A percentile compares a stretch with the other conserved stretches of the same genome.
Evolutionary conservation across 345 rosid species (phyloP).

Genomic region (Lepidium aucheri): DNA sequence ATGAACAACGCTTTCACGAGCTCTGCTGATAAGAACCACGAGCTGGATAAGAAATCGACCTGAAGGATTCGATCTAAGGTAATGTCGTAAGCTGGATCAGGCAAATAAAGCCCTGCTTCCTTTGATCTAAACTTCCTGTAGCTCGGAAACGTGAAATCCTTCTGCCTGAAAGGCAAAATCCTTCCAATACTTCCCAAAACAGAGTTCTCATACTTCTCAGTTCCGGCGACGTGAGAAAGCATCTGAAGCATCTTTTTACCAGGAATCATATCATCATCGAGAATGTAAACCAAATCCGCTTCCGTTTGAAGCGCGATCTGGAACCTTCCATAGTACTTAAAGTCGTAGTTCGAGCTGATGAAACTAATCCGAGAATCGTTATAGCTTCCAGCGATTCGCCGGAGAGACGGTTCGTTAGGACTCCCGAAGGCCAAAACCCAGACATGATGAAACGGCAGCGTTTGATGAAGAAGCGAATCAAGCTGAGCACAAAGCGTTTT

Average conservation of each 20-base stretch:
- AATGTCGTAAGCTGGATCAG: constrained; percentile 95
- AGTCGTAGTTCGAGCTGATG: constrained; percentile 84
- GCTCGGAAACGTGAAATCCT: constrained; percentile 94
- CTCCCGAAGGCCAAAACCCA: constrained; percentile 95
- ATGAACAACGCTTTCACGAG: constrained; percentile 83
- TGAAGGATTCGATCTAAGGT: constrained; percentile 73
- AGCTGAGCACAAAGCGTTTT: constrained; percentile 91
- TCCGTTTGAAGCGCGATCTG: constrained; percentile 95
- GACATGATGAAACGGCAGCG: constrained; percentile 83
- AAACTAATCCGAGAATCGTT: constrained; percentile 90
- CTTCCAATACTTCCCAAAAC: constrained; percentile 94
- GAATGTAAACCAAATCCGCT: constrained; percentile 72
- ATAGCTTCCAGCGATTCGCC: constrained; percentile 66
- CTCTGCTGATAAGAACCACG: constrained; percentile 93
- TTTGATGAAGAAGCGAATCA: constrained; percentile 78
- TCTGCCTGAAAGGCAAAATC: constrained; percentile 90
- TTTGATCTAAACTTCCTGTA: constrained; percentile 83
- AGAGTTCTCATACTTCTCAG: constrained; percentile 81
- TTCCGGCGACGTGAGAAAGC: constrained; percentile 92
- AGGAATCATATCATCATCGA: constrained; percentile 96
- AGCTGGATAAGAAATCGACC: constrained; percentile 96
- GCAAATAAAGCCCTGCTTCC: constrained; percentile 93
- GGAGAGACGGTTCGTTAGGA: constrained; percentile 65
- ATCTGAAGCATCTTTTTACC: constrained; percentile 91
- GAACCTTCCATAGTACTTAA: constrained; percentile 95